These are phyloP conservation scores for Ramalina peruviana DNA, from an alignment of 495 filamentous ascomycete genomes.

Conservation along the genomic window DNA sequence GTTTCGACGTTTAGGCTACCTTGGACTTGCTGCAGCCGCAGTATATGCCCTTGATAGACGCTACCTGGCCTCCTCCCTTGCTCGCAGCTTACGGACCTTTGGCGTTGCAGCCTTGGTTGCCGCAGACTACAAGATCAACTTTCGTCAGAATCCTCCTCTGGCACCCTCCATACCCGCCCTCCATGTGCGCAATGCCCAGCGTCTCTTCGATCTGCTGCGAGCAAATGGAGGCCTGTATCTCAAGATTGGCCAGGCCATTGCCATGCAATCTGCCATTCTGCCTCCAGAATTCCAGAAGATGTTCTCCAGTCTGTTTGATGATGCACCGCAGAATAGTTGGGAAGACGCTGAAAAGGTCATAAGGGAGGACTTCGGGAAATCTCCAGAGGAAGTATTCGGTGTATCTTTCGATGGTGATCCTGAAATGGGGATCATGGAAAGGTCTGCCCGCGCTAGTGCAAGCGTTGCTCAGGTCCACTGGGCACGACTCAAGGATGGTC, in stretches of 20 bases:
- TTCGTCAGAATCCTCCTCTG: constrained; percentile 59
- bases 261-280: constrained; percentile 90
- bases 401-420: constrained; percentile 58
- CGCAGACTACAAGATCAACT: constrained; percentile 92
- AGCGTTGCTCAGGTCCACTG: constrained; percentile 95
- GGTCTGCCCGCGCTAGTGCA: constrained; percentile 71
- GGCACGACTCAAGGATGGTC: constrained; percentile 69
- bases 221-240: constrained; percentile 87
- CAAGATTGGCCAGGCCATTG: constrained; percentile 96
- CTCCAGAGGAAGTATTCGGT: constrained; percentile 77
- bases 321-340: constrained; percentile 92
- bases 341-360: constrained; percentile 77
- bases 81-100: constrained; percentile 73
- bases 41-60: constrained; percentile 54
- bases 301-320: constrained; percentile 94
- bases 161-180: constrained; percentile 53
- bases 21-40: constrained; percentile 42
- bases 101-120: constrained; percentile 66
- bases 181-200: constrained; percentile 70
- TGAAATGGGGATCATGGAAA: constrained; percentile 72
- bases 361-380: constrained; percentile 71
- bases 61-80: constrained; percentile 62
- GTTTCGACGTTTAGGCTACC: constrained; percentile 54
- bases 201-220: constrained; percentile 63
- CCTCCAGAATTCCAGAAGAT: constrained; percentile 90